phyloP scores from a whole-genome alignment of 1,284 basidiomycete genomes.

The Pyrrhoderma noxium region DNA sequence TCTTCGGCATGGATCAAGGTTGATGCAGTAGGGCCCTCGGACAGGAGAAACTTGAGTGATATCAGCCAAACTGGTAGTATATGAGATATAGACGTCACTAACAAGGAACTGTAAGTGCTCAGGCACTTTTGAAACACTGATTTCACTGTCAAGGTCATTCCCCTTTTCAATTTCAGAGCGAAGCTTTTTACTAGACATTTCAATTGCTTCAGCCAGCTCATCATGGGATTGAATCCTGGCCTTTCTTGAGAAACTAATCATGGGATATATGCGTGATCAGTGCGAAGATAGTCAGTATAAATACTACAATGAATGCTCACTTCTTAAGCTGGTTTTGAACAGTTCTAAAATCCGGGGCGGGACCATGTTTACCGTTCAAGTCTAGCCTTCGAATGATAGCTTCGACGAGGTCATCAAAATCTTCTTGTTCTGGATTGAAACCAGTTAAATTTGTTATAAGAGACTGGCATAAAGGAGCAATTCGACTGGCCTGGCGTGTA shows the following conservation, averaged over 20 bases:
- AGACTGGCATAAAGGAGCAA: slow-evolving; percentile 46
- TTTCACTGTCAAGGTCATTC: slow-evolving; percentile 56
- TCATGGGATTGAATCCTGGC: slow-evolving; percentile 61
- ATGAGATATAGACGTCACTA: slow-evolving; percentile 21
- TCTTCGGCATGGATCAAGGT: slow-evolving; percentile 45
- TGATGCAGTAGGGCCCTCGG: slow-evolving; percentile 38
- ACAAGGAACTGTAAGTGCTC: slow-evolving; percentile 68
- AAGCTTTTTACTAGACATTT: slow-evolving; percentile 41
- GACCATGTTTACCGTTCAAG: slow-evolving; percentile 44
- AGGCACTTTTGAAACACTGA: slow-evolving; percentile 51
- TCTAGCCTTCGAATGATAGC: slow-evolving; percentile 44
- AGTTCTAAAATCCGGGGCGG: slow-evolving; percentile 44
- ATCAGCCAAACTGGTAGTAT: neutral
- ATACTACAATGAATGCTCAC: slow-evolving; percentile 30
- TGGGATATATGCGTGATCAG: slow-evolving; percentile 2
- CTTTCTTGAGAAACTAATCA: slow-evolving; percentile 49
- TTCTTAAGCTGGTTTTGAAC: slow-evolving; percentile 52
- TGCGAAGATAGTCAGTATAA: slow-evolving; percentile 12
- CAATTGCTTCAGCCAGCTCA: slow-evolving; percentile 49
- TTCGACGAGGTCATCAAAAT: slow-evolving; percentile 45
- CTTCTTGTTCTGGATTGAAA: slow-evolving; percentile 31
- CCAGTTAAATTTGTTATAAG: slow-evolving; percentile 49
- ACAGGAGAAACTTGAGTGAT: slow-evolving; percentile 43
- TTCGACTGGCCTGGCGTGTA: slow-evolving; percentile 38
- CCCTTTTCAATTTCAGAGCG: slow-evolving; percentile 40